phyloP scores from a whole-genome alignment of 306 rosid species.

The Castanea mollissima region DNA sequence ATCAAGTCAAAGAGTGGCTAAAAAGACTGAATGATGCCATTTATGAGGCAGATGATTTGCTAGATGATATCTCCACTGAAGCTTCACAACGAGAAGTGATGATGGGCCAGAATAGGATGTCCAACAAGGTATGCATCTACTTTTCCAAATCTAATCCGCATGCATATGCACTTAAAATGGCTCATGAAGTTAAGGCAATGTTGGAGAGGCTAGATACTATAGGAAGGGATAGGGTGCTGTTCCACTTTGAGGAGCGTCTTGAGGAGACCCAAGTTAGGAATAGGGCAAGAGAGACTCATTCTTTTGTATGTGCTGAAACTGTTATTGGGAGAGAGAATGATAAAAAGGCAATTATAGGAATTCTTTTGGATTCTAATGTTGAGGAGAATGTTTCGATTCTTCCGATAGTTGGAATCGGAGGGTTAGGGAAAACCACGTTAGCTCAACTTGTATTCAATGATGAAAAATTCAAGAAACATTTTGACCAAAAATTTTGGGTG shows the following conservation, averaged over 20 bases:
- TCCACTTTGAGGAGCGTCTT: background rate
- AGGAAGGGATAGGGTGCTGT: background rate
- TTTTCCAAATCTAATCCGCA: background rate
- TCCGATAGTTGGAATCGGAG: slow-evolving; percentile 17
- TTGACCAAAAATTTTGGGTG: slow-evolving; percentile 1
- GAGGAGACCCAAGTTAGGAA: background rate
- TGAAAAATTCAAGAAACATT: background rate
- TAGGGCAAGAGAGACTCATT: background rate
- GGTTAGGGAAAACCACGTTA: slow-evolving; percentile 21
- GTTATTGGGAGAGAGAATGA: slow-evolving; percentile 17
- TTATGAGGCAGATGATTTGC: background rate
- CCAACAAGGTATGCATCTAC: background rate
- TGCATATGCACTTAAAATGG: too few species aligned
- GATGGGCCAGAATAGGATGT: too few species aligned
- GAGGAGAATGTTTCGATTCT: background rate
- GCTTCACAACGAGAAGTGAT: background rate
- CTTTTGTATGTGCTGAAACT: background rate
- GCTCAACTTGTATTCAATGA: background rate
- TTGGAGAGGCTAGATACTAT: background rate
- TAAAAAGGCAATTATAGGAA: background rate
- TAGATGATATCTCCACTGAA: background rate
- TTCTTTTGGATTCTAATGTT: background rate
- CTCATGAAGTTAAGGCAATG: background rate
- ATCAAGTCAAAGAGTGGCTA: background rate
- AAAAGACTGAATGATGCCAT: background rate